Conservation (phyloP, 169 alveolate species). For the Toxoplasma gondii region DNA sequence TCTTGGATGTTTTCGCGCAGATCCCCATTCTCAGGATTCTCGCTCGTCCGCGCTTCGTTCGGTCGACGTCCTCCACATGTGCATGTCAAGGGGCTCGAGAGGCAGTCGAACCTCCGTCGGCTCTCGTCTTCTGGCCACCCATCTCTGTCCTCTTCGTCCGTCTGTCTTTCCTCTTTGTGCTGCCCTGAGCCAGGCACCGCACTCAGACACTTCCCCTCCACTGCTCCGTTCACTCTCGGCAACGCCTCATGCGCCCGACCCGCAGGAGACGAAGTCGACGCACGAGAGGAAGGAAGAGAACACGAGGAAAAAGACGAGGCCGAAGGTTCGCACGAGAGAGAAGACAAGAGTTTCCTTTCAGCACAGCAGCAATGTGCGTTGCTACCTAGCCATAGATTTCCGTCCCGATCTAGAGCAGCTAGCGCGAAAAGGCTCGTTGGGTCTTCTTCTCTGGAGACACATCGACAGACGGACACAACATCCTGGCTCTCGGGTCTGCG, state of each 20-base stretch:
- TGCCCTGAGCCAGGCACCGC: too few species aligned
- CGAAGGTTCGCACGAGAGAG: background rate
- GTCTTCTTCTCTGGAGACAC: constrained; percentile 10
- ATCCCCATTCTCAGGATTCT: background rate
- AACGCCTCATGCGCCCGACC: background rate
- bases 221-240: too few species aligned
- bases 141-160: background rate
- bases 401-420: constrained; percentile 25
- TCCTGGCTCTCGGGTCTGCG: background rate
- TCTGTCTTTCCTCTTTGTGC: background rate
- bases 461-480: background rate
- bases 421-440: constrained; percentile 27
- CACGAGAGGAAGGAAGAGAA: background rate
- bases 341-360: background rate
- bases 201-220: too few species aligned
- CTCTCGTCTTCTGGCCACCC: background rate
- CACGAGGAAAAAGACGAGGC: background rate
- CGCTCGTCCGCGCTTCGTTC: background rate
- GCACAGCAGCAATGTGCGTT: constrained; percentile 41
- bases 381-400: constrained; percentile 33
- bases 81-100: background rate
- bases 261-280: background rate
- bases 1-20: background rate
- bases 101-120: background rate
- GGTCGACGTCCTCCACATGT: background rate